Evolutionary conservation across 371 early-diverging fungal genomes (phyloP).

Genomic region (Thermomucor indicae-seudaticae): DNA sequence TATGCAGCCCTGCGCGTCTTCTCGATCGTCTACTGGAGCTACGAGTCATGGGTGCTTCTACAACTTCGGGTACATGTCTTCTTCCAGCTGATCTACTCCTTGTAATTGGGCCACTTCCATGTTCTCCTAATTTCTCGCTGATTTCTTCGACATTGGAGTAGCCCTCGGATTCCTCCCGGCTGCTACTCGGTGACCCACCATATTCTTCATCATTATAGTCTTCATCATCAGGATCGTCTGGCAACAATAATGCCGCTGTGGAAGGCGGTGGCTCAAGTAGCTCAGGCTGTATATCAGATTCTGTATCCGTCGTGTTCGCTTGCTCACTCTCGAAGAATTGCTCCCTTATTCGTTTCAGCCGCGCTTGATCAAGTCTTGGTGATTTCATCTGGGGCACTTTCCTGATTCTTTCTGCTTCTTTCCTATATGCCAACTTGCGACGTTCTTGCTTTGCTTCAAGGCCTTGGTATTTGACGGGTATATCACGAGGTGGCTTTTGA

Average conservation of each 20-base stretch:
- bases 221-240: conserved; percentile 61
- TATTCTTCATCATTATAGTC: conserved; percentile 48
- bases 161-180: conserved; percentile 18
- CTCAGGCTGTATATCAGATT: conserved; percentile 22
- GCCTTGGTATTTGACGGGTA: neutral
- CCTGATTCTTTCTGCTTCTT: conserved; percentile 37
- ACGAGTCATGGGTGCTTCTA: neutral
- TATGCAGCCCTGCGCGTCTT: conserved; percentile 11
- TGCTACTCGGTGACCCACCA: conserved; percentile 1
- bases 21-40: conserved; percentile 3
- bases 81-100: conserved; percentile 29
- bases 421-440: conserved; percentile 38
- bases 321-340: conserved; percentile 44
- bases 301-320: too few relatives aligned
- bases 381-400: conserved; percentile 4
- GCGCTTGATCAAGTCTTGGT: conserved; percentile 38
- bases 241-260: conserved; percentile 19
- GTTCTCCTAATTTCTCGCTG: too few relatives aligned
- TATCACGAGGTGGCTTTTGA: conserved; percentile 45
- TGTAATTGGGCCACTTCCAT: conserved; percentile 29
- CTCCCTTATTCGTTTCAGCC: conserved; percentile 34
- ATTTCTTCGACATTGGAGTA: too few relatives aligned
- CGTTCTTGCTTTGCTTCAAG: conserved; percentile 5
- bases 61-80: conserved; percentile 4
- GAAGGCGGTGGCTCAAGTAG: conserved; percentile 26